A percentile compares a stretch with the other conserved stretches of the same genome.
These are phyloP conservation scores for Sporothrix protearum DNA, from an alignment of 2,329 filamentous ascomycete genomes.

Conservation along the genomic window DNA sequence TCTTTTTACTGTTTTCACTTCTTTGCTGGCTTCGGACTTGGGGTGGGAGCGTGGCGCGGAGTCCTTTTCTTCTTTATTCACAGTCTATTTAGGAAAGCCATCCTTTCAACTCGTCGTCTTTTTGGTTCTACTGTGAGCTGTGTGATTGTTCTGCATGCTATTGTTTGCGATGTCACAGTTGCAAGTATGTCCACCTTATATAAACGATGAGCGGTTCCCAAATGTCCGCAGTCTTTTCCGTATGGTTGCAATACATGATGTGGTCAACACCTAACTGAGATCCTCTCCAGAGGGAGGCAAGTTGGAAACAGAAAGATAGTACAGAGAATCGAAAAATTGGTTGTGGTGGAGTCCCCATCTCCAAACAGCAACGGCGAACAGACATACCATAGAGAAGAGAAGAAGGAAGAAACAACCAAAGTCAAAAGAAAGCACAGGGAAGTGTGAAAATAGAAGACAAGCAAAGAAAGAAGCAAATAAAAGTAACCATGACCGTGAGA, in stretches of 20 bases:
- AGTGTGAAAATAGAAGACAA: too few species aligned
- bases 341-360: not conserved
- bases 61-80: slow-evolving; percentile 21
- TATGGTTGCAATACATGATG: not conserved
- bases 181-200: slow-evolving; percentile 11
- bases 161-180: too few species aligned
- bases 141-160: too few species aligned
- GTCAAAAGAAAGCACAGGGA: not conserved
- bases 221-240: not conserved
- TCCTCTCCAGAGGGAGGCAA: not conserved
- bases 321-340: not conserved
- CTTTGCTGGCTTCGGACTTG: slow-evolving; percentile 20
- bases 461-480: not conserved
- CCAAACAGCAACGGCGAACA: not conserved
- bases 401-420: not conserved
- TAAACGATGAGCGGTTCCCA: not conserved
- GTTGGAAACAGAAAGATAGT: not conserved
- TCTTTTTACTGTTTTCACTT: not conserved
- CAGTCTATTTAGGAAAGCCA: not conserved
- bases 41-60: slow-evolving; percentile 27
- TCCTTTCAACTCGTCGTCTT: not conserved
- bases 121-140: too few species aligned
- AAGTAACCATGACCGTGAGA: not conserved
- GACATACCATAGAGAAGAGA: not conserved
- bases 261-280: not conserved